phyloP scores from a whole-genome alignment of 2,329 filamentous ascomycete genomes.

The Westerdykella ornata region DNA sequence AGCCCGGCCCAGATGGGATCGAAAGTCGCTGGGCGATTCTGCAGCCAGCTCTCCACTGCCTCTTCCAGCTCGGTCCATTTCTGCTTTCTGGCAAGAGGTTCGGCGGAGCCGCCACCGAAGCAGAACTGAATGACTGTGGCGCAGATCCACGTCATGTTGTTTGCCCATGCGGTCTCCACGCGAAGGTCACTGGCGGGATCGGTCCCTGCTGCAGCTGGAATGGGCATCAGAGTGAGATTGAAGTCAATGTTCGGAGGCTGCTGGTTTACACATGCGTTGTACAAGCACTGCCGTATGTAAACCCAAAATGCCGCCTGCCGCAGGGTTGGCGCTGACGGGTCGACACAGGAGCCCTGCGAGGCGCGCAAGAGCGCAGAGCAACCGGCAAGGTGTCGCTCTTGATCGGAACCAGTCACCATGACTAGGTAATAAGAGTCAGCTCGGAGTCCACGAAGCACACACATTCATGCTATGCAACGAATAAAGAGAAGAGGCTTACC shows the following conservation, averaged over 20 bases:
- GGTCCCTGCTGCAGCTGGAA: constrained; percentile 16
- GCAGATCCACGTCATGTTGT: constrained; percentile 30
- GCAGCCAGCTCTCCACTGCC: constrained; percentile 18
- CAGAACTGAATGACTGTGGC: constrained; percentile 27
- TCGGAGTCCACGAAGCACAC: constrained; percentile 17
- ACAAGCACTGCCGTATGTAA: constrained; percentile 30
- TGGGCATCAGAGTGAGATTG: constrained; percentile 20
- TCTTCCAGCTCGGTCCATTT: constrained; percentile 23
- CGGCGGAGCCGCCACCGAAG: constrained; percentile 17
- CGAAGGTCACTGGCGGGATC: constrained; percentile 22
- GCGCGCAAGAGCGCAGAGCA: too few species aligned
- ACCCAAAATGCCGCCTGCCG: too few species aligned
- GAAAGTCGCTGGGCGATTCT: constrained; percentile 21
- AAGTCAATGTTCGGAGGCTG: constrained; percentile 27
- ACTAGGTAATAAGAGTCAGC: constrained; percentile 27
- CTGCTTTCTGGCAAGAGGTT: constrained; percentile 8
- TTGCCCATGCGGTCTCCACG: constrained; percentile 29
- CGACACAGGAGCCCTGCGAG: too few species aligned
- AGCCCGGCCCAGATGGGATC: constrained; percentile 24
- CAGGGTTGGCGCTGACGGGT: too few species aligned
- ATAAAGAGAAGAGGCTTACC: constrained; percentile 8
- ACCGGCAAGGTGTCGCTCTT: too few species aligned
- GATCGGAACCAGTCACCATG: too few species aligned
- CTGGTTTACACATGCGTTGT: constrained; percentile 29
- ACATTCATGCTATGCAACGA: too few species aligned